Base-by-base conservation (phyloP, 78 protist species). In the Polysphondylium violaceum region DNA sequence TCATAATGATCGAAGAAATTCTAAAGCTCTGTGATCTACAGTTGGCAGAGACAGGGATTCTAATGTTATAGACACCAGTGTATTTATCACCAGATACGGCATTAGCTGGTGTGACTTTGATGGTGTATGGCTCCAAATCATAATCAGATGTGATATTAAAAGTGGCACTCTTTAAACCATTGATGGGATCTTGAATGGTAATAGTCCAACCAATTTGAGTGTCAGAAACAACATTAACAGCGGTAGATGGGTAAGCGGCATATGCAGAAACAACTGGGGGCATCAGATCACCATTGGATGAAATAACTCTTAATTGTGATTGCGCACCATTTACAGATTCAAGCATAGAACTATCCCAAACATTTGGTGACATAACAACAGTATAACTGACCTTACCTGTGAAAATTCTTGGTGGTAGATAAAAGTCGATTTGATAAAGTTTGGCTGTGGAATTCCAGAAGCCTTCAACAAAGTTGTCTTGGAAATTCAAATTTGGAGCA, bases 181-280 rank as follows among this genome's bases (percentile, higher is more conserved):
- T 76, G 23, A 47, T 51, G 16, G 71, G 12, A 50, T 78, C 88
- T 64, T 61, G 51, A 51, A 78, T 78, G 25, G 74, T 78, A 21
- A 78, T 35, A 65, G 61, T 36, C 74, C 74, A 78, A 27, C 75
- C 64, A 31, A 78, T 16, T 19, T 7, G 14, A 2, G 41, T 27
- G 16, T 68, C 21, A 17, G 16, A 7, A 27, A 35, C 23, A 29
- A 68, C 6, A 23, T 9, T 0, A 12, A 44, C 38, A 44, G 0
- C 9, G 25, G 16, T 16, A 0, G 76, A 38, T 29, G 76, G 59
- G 27, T 43, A 69, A 2, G 76, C 3, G 9, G 35, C 16, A 19
- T 35, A 51, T 29, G 27, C 60, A 7, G 78, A 31, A 35, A 73
- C 23, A 5, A 73, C 8, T 27, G 78, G 78, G 27, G 78, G 78